Evolutionary conservation across 176 grass and related monocot species (phyloP).

Genomic region (Pontederia crassipes): DNA sequence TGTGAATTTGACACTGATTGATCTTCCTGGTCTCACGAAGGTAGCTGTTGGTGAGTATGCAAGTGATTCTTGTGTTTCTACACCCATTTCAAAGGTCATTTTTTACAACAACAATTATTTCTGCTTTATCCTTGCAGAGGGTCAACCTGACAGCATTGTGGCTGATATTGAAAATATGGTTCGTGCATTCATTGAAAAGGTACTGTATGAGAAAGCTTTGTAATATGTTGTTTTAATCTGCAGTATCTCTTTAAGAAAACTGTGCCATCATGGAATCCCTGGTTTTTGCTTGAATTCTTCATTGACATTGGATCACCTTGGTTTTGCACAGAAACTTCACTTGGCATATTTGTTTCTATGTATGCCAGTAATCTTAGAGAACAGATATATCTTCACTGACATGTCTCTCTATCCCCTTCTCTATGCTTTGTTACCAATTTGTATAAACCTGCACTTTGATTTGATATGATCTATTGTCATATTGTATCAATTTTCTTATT

Average conservation of each 20-base stretch:
- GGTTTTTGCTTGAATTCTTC: no score
- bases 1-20: constrained; percentile 11
- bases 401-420: no score
- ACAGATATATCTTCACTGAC: no score
- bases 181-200: constrained; percentile 86
- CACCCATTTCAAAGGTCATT: neutral
- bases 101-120: neutral
- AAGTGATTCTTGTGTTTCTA: neutral
- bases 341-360: no score
- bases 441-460: no score
- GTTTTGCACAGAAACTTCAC: no score
- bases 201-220: constrained; percentile 13
- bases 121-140: constrained; percentile 27
- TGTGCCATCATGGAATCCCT: no score
- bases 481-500: no score
- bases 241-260: neutral
- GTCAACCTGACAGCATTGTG: constrained; percentile 66
- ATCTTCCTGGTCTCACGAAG: constrained; percentile 16
- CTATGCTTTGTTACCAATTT: no score
- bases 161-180: constrained; percentile 96
- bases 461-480: no score
- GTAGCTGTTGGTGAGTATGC: constrained; percentile 10
- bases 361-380: no score
- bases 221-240: neutral
- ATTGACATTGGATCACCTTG: no score